These are phyloP conservation scores for Auricularia auricula-judae DNA, from an alignment of 768 basidiomycete species.

Conservation along the genomic window DNA sequence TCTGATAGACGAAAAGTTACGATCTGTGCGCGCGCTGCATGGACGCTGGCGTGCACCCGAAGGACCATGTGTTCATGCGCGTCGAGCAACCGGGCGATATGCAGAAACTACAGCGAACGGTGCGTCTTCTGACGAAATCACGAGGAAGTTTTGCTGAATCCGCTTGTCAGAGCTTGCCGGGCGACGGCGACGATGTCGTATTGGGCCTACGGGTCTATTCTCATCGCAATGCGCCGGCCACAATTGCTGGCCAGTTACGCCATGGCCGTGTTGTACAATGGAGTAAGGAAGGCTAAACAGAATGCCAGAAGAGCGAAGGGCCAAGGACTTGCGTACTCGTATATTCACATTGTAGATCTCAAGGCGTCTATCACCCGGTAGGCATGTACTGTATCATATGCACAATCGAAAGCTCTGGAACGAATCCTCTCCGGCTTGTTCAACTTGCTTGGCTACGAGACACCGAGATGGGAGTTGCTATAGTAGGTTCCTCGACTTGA, in stretches of 20 bases:
- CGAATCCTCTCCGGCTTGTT: too few relatives aligned
- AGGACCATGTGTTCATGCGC: not conserved
- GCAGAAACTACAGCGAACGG: not conserved
- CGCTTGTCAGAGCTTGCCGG: not conserved
- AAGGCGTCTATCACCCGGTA: too few relatives aligned
- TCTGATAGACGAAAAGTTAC: not conserved
- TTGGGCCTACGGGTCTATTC: conserved; percentile 31
- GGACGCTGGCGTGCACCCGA: not conserved
- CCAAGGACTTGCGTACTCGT: too few relatives aligned
- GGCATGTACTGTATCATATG: too few relatives aligned
- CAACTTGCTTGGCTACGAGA: too few relatives aligned
- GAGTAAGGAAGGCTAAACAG: conserved; percentile 1
- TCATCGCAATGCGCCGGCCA: conserved; percentile 20
- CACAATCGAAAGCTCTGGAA: too few relatives aligned
- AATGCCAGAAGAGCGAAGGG: too few relatives aligned
- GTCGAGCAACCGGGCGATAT: not conserved
- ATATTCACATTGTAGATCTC: too few relatives aligned
- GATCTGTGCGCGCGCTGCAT: not conserved
- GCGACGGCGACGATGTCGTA: conserved; percentile 12
- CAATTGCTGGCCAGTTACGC: conserved; percentile 24
- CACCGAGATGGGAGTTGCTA: too few relatives aligned
- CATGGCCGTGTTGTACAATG: conserved; percentile 6
- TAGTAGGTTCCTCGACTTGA: too few relatives aligned
- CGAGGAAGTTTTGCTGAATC: not conserved
- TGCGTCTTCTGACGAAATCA: not conserved